Evolutionary conservation across 345 rosid genomes (phyloP).

Genomic region (Gossypium turneri): DNA sequence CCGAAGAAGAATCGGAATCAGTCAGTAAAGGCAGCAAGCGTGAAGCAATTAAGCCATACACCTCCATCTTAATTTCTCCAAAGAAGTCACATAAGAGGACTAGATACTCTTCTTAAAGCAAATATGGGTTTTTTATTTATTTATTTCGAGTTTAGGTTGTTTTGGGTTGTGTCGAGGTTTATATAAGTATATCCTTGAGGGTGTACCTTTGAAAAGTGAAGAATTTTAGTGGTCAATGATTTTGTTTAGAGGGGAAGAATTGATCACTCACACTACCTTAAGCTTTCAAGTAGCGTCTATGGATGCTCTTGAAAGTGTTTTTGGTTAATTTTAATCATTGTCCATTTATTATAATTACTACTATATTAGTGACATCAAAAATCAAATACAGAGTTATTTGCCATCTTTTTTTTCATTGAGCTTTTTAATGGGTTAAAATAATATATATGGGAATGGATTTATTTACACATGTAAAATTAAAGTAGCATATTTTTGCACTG

Average conservation of each 20-base stretch:
- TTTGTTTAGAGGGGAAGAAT: background rate
- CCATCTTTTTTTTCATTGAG: background rate
- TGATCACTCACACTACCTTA: background rate
- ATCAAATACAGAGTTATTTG: no score
- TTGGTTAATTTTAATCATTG: constrained; percentile 1
- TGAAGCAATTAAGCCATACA: constrained; percentile 29
- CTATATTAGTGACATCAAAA: background rate
- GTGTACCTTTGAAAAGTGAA: background rate
- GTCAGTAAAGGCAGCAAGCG: constrained; percentile 20
- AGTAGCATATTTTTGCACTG: no score
- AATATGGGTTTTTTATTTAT: background rate
- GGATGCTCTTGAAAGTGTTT: constrained; percentile 1
- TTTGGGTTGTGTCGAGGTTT: background rate
- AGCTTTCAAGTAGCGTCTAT: background rate
- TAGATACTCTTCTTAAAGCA: constrained; percentile 16
- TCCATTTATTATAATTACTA: background rate
- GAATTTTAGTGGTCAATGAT: background rate
- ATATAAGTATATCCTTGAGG: background rate
- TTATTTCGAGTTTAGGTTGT: background rate
- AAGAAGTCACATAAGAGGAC: constrained; percentile 34
- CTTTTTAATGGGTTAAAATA: no score
- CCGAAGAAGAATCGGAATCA: constrained; percentile 24
- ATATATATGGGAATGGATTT: no score
- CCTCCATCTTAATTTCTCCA: constrained; percentile 45
- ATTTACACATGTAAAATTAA: no score